Percentiles rank a stretch among this genome's conserved stretches.
Conservation (phyloP, 805 yeast genomes). For the Metahyphopichia silvanorum region DNA sequence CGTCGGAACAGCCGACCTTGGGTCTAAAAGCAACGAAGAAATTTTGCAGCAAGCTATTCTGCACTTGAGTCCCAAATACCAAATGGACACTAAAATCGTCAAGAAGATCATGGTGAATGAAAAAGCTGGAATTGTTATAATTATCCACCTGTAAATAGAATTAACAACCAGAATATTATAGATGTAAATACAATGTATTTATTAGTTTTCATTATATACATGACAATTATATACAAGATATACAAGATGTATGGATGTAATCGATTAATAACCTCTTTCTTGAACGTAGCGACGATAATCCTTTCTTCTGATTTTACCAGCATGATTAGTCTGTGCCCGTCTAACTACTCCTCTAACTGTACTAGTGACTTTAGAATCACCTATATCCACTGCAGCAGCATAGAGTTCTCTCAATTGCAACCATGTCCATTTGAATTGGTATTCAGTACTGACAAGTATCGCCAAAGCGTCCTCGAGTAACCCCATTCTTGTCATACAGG, state of each 20-base stretch:
- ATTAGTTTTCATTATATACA: no score
- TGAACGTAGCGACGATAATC: slow-evolving; percentile 30
- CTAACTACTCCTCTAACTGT: slow-evolving; percentile 31
- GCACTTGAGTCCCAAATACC: no score
- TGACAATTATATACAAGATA: no score
- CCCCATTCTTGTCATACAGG: slow-evolving; percentile 52
- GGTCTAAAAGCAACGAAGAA: slow-evolving; percentile 32
- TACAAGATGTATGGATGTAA: background rate
- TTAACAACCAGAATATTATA: background rate
- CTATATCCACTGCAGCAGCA: slow-evolving; percentile 28
- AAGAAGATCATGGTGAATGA: background rate
- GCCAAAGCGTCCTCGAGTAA: slow-evolving; percentile 67
- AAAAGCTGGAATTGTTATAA: background rate
- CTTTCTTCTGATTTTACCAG: slow-evolving; percentile 35
- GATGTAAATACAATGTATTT: slow-evolving; percentile 6
- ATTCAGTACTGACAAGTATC: slow-evolving; percentile 62
- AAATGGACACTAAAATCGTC: slow-evolving; percentile 4
- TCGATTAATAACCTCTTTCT: slow-evolving; percentile 27
- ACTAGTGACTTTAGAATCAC: slow-evolving; percentile 23
- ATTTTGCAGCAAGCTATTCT: slow-evolving; percentile 27
- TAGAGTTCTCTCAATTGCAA: slow-evolving; percentile 27
- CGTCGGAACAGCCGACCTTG: slow-evolving; percentile 25
- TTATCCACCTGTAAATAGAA: background rate
- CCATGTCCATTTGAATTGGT: slow-evolving; percentile 69
- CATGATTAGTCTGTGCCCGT: slow-evolving; percentile 33